Base-by-base conservation (phyloP, 2,329 filamentous ascomycete species). In the Talaromyces sp. region DNA sequence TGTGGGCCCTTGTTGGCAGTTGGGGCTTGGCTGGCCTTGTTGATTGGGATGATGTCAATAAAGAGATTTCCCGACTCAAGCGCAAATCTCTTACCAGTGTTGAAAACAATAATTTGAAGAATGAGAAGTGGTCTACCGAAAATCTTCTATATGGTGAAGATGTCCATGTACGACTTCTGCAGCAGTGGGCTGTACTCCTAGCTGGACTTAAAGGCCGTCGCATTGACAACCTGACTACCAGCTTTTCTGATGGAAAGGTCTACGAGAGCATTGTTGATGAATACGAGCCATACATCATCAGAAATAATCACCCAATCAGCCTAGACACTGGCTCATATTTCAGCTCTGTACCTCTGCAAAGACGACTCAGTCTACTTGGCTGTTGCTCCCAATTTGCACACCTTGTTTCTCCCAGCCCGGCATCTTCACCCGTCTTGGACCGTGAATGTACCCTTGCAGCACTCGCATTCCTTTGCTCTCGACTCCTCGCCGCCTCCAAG, bases 1-100 rank as follows among this genome's bases (percentile, higher is more conserved):
- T 88, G 4, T 86, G 84, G 84, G 74, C 75, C 3, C 71, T 87
- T 19, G 78, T 86, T 33, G 80, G 80, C 36, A 79, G 78, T 66
- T 82, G 80, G 71, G 83, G 83, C 1, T 69, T 86, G 7, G 67
- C 72, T 5, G 72, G 68, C 6, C 72, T 87, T 0, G 73, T 87
- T 2, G 79, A 86, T 58, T 83, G 80, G 77, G 65, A 73, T 5
- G 80, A 82, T 48, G 62, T 86, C 9, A 70, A 70, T 22, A 75
- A 75, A 17, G 84, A 87, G 62, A 80, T 79, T 33, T 60, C 62
- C 17, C 72, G 78, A 40, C 72, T 83, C 39, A 66, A 65, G 46
- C 60, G 55, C 42, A 72, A 68, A 44, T 45, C 56, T 17, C 17
- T 57, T 13, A 49, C 41, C 3, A 40, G 47, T n/a, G 35, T 58